Evolutionary conservation across 78 protist species (phyloP), one percentile per base, ranked within the genome.

Genomic region (Bodo saltans): DNA sequence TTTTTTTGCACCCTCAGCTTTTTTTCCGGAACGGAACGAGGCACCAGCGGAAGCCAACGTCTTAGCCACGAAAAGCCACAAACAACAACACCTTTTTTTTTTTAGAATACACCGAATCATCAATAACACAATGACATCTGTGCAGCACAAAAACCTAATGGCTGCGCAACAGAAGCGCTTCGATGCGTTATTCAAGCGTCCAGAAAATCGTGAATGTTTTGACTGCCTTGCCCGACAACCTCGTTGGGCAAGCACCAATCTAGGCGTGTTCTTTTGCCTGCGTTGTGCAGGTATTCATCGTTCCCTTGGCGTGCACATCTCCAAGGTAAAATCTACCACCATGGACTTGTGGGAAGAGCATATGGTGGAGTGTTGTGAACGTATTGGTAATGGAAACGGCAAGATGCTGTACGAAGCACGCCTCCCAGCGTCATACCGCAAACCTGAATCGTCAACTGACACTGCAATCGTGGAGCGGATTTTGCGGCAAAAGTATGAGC

Each of bases 221-320:
- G 92, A 89, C 40, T 89, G 92, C 68, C 30, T 76, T 26, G 69
- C 21, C 30, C 81, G 42, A 71, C 79, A 79, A 27, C 89, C 89
- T 3, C 74, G 84, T 11, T 89, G 92, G 92, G 85, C 90, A 3
- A 83, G 88, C 42, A 78, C 78, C 34, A 85, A 79, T 29, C 79
- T 89, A 27, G 92, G 92, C 28, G 37, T 38, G 0, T 86, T 88
- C 53, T 1, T 91, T 30, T 91, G 93, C 83, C 27, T 78, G 78
- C 41, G 35, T 25, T 91, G 93, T 78, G n/a, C 86, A 1, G 90
- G 88, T 27, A 68, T 85, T 28, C 93, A 91, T 74, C 84, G 93
- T 35, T 60, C 35, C 39, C 74, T 91, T 21, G 93, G 93, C 23
- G 86, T 81, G 23, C 89, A 88, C 81, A 35, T 88, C 74, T 70